These are phyloP conservation scores for Dovyalis caffra DNA, from an alignment of 345 rosid species.

Conservation along the genomic window DNA sequence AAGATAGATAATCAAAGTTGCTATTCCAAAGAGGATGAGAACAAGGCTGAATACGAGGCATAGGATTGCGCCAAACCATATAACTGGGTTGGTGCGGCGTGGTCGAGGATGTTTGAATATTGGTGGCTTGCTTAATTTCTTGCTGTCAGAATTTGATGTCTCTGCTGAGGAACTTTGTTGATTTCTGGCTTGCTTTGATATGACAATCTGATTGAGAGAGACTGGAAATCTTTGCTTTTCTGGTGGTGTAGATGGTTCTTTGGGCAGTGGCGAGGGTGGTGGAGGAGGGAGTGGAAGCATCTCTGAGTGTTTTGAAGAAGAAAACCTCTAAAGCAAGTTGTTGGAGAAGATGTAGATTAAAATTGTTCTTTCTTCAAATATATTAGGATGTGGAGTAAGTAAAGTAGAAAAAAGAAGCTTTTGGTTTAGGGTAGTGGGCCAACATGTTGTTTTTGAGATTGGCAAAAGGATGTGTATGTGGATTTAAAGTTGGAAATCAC, in stretches of 20 bases:
- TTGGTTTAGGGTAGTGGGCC: conserved; percentile 48
- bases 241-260: conserved; percentile 29
- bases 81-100: conserved; percentile 50
- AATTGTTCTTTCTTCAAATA: conserved; percentile 28
- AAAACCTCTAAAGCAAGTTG: conserved; percentile 18
- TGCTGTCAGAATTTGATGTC: conserved; percentile 12
- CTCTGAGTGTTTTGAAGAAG: conserved; percentile 9
- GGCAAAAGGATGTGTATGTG: conserved; percentile 35
- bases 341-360: conserved; percentile 25
- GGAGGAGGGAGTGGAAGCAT: conserved; percentile 42
- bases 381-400: conserved; percentile 26
- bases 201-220: conserved; percentile 36
- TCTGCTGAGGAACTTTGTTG: conserved; percentile 19
- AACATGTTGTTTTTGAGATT: conserved; percentile 19
- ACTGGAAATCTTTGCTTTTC: conserved; percentile 35
- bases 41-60: conserved; percentile 73
- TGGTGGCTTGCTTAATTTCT: conserved; percentile 23
- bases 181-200: conserved; percentile 40
- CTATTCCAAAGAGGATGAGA: conserved; percentile 73
- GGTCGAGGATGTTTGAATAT: conserved; percentile 42
- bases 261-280: conserved; percentile 6
- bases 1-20: conserved; percentile 66
- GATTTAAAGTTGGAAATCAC: conserved; percentile 35
- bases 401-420: conserved; percentile 33
- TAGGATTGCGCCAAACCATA: conserved; percentile 74